Conservation (phyloP, 495 filamentous ascomycete genomes). For the Penicillium egyptiacum region DNA sequence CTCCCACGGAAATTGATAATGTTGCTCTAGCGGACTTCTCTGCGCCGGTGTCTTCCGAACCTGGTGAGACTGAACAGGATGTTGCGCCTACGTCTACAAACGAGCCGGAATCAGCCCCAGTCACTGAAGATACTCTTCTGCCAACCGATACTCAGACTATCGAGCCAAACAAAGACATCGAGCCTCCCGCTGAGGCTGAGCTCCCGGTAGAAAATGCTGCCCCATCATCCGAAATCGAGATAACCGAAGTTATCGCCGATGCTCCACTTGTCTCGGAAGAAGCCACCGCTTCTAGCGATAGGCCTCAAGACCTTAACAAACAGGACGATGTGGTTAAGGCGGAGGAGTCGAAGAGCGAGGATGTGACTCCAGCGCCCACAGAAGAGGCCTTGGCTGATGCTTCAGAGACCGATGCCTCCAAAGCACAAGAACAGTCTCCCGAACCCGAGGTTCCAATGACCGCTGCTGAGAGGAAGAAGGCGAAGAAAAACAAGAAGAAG, state of each 20-base stretch:
- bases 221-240: neutral
- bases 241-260: neutral
- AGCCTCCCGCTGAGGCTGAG: conserved; percentile 2
- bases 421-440: conserved; percentile 3
- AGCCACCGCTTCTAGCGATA: neutral
- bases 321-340: neutral
- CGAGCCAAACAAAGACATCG: neutral
- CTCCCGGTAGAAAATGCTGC: neutral
- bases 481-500: conserved; percentile 20
- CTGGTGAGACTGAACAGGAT: conserved; percentile 5
- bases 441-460: conserved; percentile 9
- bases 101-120: neutral
- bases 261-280: conserved; percentile 5
- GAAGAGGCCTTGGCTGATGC: neutral
- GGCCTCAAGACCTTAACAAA: neutral
- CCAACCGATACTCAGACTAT: conserved; percentile 5
- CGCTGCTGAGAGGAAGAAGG: conserved; percentile 13
- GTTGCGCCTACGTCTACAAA: neutral
- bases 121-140: neutral
- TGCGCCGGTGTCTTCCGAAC: neutral
- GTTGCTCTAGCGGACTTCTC: neutral
- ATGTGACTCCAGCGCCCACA: neutral
- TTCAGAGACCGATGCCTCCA: neutral
- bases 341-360: neutral
- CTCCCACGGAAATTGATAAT: neutral